Base-by-base conservation (phyloP, 2,329 filamentous ascomycete genomes). In the Chaetomium globosum region DNA sequence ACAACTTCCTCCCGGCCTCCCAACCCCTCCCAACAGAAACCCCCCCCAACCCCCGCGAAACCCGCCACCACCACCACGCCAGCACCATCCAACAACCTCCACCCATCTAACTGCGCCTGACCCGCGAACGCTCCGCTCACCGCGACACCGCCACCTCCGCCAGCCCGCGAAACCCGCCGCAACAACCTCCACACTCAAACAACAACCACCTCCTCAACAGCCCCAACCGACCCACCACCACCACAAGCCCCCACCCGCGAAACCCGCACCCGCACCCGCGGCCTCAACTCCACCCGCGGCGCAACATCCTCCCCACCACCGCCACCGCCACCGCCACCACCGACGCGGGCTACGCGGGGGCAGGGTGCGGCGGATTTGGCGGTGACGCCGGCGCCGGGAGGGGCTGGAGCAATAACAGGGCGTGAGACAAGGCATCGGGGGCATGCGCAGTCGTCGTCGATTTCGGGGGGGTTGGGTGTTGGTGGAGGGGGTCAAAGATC, bases 121-220 rank as follows among this genome's bases (percentile, higher is more conserved):
- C 59, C 2, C 36, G 64, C 4, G 64, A 66, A 8, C 60, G 64
- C 13, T 61, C 64, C 10, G 49, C 59, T 33, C 23, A 48, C 49
- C 48, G 10, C 56, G 31, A 39, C 39, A 53, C 51, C 26, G 51
- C 63, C 8, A 48, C 57, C 8, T 36, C 57, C 16, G n/a, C 56
- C 63, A 12, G 21, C 21, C 2, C 63, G 63, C n/a, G 63, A 65
- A 21, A 36, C 54, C 2, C 31, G 59, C 6, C 53, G 57, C 21
- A 28, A 19, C 39, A 16, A 19, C 39, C 23, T 12, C 53, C 31
- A 26, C 52, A 39, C 1, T 26, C 59, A n/a, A n/a, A n/a, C n/a
- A n/a, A 19, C 52, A 52, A 43, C 16, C 43, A 48, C 43, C 5
- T 9, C 19, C 19, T 6, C 39, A 46, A n/a, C 39, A 52, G 23